phyloP scores from a whole-genome alignment of 108 stramenopile genomes.

The Bacterosira constricta region DNA sequence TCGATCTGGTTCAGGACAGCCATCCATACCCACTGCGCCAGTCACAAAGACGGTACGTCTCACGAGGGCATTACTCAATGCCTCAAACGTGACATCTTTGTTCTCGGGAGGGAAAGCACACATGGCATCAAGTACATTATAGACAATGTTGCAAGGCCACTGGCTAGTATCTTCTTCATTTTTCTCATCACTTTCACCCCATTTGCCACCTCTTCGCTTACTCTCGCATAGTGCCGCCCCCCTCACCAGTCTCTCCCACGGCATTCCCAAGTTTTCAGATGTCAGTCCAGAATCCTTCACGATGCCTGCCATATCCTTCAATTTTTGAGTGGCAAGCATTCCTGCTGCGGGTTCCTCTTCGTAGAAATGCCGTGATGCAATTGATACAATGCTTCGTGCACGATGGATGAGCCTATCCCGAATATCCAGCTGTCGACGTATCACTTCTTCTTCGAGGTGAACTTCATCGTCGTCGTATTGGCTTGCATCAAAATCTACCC shows the following conservation, averaged over 20 bases:
- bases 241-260: constrained; percentile 78
- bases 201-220: constrained; percentile 59
- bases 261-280: constrained; percentile 55
- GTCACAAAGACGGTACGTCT: constrained; percentile 82
- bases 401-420: constrained; percentile 54
- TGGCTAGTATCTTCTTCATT: constrained; percentile 16
- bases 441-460: constrained; percentile 24
- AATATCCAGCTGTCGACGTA: constrained; percentile 27
- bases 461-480: constrained; percentile 12
- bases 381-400: constrained; percentile 72
- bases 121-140: constrained; percentile 82
- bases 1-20: constrained; percentile 79
- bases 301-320: constrained; percentile 65
- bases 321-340: constrained; percentile 59
- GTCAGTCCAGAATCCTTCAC: constrained; percentile 59
- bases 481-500: constrained; percentile 19
- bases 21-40: constrained; percentile 86
- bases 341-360: constrained; percentile 63
- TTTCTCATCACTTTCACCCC: constrained; percentile 22
- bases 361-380: constrained; percentile 84
- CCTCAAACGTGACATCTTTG: constrained; percentile 84
- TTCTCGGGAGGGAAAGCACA: constrained; percentile 82
- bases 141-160: constrained; percentile 64
- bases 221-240: constrained; percentile 82
- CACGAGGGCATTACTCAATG: constrained; percentile 82